A percentile compares a stretch with the other conserved stretches of the same genome.
phyloP scores from a whole-genome alignment of 2,329 filamentous ascomycete species.

The Pseudocercospora macadamiae region DNA sequence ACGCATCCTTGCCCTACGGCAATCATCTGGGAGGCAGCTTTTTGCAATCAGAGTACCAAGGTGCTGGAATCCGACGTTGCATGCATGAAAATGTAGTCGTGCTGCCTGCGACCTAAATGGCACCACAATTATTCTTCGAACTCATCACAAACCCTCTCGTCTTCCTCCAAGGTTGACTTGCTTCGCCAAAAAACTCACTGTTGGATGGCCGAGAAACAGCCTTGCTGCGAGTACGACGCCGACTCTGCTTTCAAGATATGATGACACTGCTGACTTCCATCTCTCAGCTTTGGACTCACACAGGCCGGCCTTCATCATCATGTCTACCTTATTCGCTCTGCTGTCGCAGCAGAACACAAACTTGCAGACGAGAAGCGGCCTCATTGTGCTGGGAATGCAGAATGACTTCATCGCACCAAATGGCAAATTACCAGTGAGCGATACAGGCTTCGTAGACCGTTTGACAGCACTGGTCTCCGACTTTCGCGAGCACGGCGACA shows the following conservation, averaged over 20 bases:
- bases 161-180: not conserved
- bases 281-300: not conserved
- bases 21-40: conserved; percentile 17
- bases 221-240: not conserved
- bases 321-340: conserved; percentile 49
- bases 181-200: not conserved
- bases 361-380: conserved; percentile 65
- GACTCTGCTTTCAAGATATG: not conserved
- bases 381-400: conserved; percentile 85
- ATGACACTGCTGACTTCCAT: not conserved
- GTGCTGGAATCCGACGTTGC: conserved; percentile 25
- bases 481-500: conserved; percentile 72
- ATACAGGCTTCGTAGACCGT: conserved; percentile 68
- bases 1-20: conserved; percentile 21
- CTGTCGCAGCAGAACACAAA: conserved; percentile 52
- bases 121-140: conserved; percentile 12
- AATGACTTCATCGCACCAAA: conserved; percentile 79
- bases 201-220: conserved; percentile 6
- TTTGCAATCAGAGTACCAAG: conserved; percentile 19
- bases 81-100: conserved; percentile 22
- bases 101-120: conserved; percentile 12
- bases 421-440: conserved; percentile 67
- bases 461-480: conserved; percentile 67
- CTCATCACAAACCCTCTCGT: conserved; percentile 14
- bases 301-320: conserved; percentile 18